Base-by-base conservation (phyloP, 768 basidiomycete species). In the Holtermanniella nyarrowii region DNA sequence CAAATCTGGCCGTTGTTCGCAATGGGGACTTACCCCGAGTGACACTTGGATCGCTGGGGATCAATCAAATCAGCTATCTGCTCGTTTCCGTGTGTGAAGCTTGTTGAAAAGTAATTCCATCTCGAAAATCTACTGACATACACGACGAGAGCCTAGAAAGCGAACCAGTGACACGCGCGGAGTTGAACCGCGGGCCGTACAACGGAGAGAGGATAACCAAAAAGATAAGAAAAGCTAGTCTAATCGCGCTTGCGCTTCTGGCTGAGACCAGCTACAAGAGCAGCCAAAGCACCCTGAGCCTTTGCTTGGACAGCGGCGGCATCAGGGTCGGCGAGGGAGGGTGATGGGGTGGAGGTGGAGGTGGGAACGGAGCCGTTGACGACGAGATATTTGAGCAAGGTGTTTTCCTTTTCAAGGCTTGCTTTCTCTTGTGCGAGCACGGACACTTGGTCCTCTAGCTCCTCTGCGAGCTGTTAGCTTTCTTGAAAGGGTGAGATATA, bases 381-480 rank as follows among this genome's bases (percentile, higher is more conserved):
- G 18, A 66, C 64, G 26, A 66, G 62, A 11, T 58, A 56, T 51
- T 63, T 63, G 14, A 67, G 48, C 26, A 67, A 42, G 44, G 49
- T 56, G 54, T 67, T 67, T 52, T 67, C 65, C 40, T 61, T 61
- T 50, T 62, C 65, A 25, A 67, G 53, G 12, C 57, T 57, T 7
- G 58, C 37, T 48, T 67, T 67, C 42, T 67, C 61, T 14, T 58
- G 51, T 14, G 46, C 44, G 23, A 67, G 52, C 22, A 53, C 49
- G 2, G 65, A 52, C 14, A 67, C 59, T 48, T 67, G 63, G 16
- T 52, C 61, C 50, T 67, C 61, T 13, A 67, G 59, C 4, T 59
- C 59, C 55, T 67, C 61, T 65, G 50, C 22, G 37, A 11, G 16
- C 14, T 13, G 10, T 40, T n/a, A 46, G n/a, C 12, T 4, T 41